Base-by-base conservation (phyloP, 1,284 basidiomycete genomes). In the Cystobasidium sp. region DNA sequence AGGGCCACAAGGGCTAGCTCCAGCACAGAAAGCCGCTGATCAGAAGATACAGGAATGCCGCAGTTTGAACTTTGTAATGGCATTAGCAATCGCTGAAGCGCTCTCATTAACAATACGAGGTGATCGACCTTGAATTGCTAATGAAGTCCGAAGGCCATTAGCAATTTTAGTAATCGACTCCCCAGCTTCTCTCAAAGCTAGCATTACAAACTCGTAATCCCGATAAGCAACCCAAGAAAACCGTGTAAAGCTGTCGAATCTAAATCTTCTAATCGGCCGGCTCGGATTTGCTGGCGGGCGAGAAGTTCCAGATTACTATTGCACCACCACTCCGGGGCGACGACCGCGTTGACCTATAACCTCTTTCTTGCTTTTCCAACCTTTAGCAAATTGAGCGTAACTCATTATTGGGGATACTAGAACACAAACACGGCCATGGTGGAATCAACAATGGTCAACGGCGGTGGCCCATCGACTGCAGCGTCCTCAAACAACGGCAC, bases 221-320 rank as follows among this genome's bases (percentile, higher is more conserved):
- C n/a, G 56, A 9, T 59, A 59, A 59, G 18, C 56, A n/a, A 41
- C 24, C 24, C 46, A 12, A 12, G 24, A 14, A 58, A 58, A 31
- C 31, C 31, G 31, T 31, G 31, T 31, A 31, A 31, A 31, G 31
- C 31, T 24, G 46, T n/a, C 14, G n/a, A 49, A 49, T n/a, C n/a
- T 12, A 16, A 58, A 43, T 43, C 39, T 43, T 41, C 37, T 43
- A 59, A 59, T 59, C 56, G 37, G 56, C 37, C 56, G 22, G 39
- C 56, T 39, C 56, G 56, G 56, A 59, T 59, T 59, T 59, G 56
- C 56, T 59, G 56, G 56, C 56, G 56, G 56, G 56, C 56, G 56
- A 59, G 56, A 59, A 59, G 39, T 39, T 59, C 22, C 24, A 56
- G 31, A 24, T 18, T 56, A 6, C 18, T 10, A 1, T 12, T 49